Base-by-base conservation (phyloP, 2,329 filamentous ascomycete genomes). In the Aurifilum marmelostoma region DNA sequence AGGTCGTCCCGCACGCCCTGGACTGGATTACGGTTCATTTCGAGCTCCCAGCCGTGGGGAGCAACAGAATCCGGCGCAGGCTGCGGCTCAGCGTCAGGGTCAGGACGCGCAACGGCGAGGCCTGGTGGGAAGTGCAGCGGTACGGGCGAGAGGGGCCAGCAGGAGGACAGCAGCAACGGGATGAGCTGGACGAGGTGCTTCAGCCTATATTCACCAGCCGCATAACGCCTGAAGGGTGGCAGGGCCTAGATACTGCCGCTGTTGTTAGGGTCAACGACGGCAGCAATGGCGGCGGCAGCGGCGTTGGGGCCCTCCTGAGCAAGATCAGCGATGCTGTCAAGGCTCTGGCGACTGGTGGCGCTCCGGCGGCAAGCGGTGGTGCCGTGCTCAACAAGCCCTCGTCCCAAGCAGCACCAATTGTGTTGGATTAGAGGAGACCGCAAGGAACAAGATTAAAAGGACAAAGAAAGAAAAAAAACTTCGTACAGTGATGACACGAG, bases 11-110 rank as follows among this genome's bases (percentile, higher is more conserved):
- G 67, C 83, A 85, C 71, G 80, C 84, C 1, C 78, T 89, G 2
- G 87, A 89, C 73, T 89, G 85, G 83, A 83, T 87, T 65, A 81
- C 81, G 11, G 76, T 92, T 9, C 82, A 83, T 50, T 91, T 90
- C 73, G 77, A 76, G 6, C 73, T 89, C 21, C 65, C 74, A 11
- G 43, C 43, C 11, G 24, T 47, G 7, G 52, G 62, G 1, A 71
- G 76, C 34, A 69, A 74, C 24, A 43, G 67, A 27, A 3, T n/a
- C 63, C 74, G 11, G 37, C 79, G 80, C 47, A 77, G 79, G 24
- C 75, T 88, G n/a, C 78, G 80, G 2, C 77, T 92, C 50, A 83
- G 87, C 50, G 78, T 89, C n/a, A 81, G 80, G 59, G 79, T 89
- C 63, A 80, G 80, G 65, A 77, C 80, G 12, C 83, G 85, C 21